Conservation (phyloP, 306 rosid species). For the Vigna hirtella region DNA sequence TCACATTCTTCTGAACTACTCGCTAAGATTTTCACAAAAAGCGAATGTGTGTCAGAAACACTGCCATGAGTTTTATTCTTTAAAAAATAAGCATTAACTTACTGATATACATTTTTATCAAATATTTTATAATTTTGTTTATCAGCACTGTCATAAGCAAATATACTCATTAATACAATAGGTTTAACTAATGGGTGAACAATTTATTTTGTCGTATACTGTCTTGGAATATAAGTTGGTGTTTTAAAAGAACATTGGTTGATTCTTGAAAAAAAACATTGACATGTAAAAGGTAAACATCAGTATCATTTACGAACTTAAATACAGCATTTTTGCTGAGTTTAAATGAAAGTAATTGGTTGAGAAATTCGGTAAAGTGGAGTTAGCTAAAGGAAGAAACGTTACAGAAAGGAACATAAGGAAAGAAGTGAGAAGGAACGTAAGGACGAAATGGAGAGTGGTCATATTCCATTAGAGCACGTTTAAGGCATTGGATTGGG, state of each 20-base stretch:
- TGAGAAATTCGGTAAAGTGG: constrained; percentile 41
- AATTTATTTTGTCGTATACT: no score
- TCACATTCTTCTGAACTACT: not conserved
- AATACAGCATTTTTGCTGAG: constrained; percentile 8
- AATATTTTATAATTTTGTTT: not conserved
- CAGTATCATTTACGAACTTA: not conserved
- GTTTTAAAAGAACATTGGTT: no score
- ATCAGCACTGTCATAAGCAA: not conserved
- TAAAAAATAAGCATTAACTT: not conserved
- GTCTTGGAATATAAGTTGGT: no score
- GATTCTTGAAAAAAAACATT: no score
- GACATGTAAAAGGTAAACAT: not conserved
- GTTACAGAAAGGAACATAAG: not conserved
- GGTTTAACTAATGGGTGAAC: no score
- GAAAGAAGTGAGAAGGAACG: not conserved
- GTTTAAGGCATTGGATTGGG: constrained; percentile 32
- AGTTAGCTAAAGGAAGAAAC: constrained; percentile 8
- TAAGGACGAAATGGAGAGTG: constrained; percentile 38
- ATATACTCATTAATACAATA: not conserved
- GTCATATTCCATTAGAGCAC: constrained; percentile 43
- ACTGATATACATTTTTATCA: not conserved
- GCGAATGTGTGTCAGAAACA: not conserved
- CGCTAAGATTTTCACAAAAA: not conserved
- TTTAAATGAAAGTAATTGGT: constrained; percentile 39
- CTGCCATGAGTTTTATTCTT: not conserved